These are phyloP conservation scores for Penicillium coffeae DNA, from an alignment of 495 filamentous ascomycete species.

Conservation along the genomic window DNA sequence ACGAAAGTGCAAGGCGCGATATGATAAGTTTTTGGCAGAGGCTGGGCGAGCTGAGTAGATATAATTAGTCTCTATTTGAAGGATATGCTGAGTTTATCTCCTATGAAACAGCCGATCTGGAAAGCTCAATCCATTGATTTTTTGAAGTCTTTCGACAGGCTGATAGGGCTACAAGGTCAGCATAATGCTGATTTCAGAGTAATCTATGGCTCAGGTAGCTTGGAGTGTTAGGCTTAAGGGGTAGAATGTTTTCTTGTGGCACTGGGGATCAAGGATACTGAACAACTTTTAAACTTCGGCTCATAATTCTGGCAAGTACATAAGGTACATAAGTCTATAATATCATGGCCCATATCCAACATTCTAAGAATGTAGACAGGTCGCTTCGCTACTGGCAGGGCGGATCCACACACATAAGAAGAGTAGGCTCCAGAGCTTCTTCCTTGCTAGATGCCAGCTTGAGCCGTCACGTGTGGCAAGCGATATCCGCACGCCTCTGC, in stretches of 20 bases:
- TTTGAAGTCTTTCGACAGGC: too few species aligned
- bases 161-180: too few species aligned
- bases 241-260: too few species aligned
- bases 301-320: neutral
- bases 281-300: neutral
- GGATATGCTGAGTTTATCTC: too few species aligned
- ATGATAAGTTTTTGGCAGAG: slow-evolving; percentile 24
- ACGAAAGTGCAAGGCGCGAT: slow-evolving; percentile 21
- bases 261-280: neutral
- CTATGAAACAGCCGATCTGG: too few species aligned
- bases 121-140: too few species aligned
- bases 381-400: neutral
- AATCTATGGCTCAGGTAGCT: too few species aligned
- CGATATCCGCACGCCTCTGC: neutral
- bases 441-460: neutral
- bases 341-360: neutral
- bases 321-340: neutral
- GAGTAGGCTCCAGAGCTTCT: neutral
- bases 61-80: too few species aligned
- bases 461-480: neutral
- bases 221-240: too few species aligned
- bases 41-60: neutral
- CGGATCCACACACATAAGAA: neutral
- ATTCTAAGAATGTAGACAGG: neutral
- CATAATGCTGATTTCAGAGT: too few species aligned